Conservation (phyloP, 768 basidiomycete species). For the Termitomyces sp. region DNA sequence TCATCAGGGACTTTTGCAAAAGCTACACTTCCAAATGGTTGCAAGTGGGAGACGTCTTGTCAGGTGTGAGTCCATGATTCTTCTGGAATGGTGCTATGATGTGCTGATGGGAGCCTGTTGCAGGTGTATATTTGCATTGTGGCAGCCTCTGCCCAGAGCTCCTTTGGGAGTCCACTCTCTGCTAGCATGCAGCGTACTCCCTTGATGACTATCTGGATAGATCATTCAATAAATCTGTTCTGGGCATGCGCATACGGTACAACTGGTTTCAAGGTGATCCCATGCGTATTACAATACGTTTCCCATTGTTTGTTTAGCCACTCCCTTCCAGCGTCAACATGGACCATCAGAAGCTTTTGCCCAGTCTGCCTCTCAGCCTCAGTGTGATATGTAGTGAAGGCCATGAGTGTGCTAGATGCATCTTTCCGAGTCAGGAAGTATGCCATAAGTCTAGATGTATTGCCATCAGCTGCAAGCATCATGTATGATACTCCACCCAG, state of each 20-base stretch:
- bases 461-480: neutral
- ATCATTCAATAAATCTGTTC: too few relatives aligned
- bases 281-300: too few relatives aligned
- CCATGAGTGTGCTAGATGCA: neutral
- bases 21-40: neutral
- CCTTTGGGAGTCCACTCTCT: too few relatives aligned
- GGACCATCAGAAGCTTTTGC: neutral
- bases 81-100: neutral
- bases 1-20: neutral
- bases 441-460: neutral
- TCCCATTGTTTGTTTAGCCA: too few relatives aligned
- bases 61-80: neutral
- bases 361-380: neutral
- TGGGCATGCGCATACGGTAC: too few relatives aligned
- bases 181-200: too few relatives aligned
- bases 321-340: too few relatives aligned
- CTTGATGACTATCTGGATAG: too few relatives aligned
- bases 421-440: neutral
- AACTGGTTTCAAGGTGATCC: too few relatives aligned
- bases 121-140: too few relatives aligned
- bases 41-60: neutral
- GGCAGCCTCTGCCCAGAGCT: too few relatives aligned
- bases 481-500: neutral
- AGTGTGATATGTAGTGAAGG: neutral
- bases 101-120: too few relatives aligned